Base-by-base conservation (phyloP, 2,329 filamentous ascomycete species). In the Sclerotinia nivalis region DNA sequence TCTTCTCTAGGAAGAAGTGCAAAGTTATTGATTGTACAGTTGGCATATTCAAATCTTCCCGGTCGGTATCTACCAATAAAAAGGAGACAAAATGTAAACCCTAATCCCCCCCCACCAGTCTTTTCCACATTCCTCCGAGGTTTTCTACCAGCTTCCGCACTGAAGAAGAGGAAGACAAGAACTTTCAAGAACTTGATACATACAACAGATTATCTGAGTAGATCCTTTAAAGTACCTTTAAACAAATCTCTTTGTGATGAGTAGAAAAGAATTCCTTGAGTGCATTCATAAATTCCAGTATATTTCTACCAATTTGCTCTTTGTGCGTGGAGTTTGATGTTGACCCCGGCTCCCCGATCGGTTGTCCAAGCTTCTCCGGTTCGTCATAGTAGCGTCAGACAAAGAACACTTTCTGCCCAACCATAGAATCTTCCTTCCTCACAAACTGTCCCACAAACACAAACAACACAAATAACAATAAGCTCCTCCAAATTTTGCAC, bases 321-420 rank as follows among this genome's bases (percentile, higher is more conserved):
- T 68, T 60, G 54, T 60, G 28, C 49, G 22, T 49, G 15, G 40
- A 34, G 43, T n/a, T 49, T 49, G 25, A 43, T 50, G 22, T 54
- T 28, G 34, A 45, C 62, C 62, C 66, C 66, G 45, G 55, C 66
- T 47, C 55, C 40, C 59, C 43, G 62, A 55, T 54, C 66, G 55
- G 12, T 47, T 67, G 66, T 62, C 55, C 34, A 68, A 68, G 65
- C 65, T 68, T 52, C 49, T 49, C 31, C 25, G 59, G 59, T 67
- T 56, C 66, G 66, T 68, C 66, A 68, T 58, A 50, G 58, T 66
- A 60, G 55, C 66, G 45, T 43, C 34, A 60, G 66, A 68, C 47
- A 68, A 68, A 61, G 56, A 68, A 68, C 66, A 68, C 66, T 62
- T 68, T 68, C 54, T 54, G 47, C 56, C n/a, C 55, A 62, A 62